phyloP scores from a whole-genome alignment of 2,329 filamentous ascomycete species.

The Cryphonectria nitschkei region DNA sequence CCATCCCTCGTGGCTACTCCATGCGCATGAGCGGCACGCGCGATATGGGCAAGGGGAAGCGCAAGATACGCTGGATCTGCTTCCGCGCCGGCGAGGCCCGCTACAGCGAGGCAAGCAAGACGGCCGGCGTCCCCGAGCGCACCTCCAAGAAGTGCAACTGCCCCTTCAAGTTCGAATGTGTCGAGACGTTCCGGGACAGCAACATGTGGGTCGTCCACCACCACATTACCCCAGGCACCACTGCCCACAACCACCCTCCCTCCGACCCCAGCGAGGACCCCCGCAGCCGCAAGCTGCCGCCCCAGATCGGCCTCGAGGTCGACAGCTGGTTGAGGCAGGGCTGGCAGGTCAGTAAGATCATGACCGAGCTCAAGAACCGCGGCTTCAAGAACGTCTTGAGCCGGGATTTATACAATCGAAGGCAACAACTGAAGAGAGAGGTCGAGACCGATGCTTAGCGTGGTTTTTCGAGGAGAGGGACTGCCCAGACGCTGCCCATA shows the following conservation, averaged over 20 bases:
- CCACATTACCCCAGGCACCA: constrained; percentile 31
- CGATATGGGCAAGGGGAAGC: constrained; percentile 39
- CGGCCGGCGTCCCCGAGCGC: constrained; percentile 40
- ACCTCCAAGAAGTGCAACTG: constrained; percentile 43
- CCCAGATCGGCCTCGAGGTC: constrained; percentile 38
- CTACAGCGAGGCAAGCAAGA: constrained; percentile 36
- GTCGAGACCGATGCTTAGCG: constrained; percentile 23
- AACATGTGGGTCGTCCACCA: constrained; percentile 44
- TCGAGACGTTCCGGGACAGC: constrained; percentile 40
- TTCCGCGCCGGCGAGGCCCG: constrained; percentile 43
- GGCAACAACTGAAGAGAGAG: constrained; percentile 38
- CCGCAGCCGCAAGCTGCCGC: constrained; percentile 40
- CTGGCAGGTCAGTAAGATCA: constrained; percentile 41
- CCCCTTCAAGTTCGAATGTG: constrained; percentile 43
- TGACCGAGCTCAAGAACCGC: constrained; percentile 40
- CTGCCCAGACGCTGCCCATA: neutral
- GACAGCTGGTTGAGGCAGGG: constrained; percentile 40
- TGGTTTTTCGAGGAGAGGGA: neutral
- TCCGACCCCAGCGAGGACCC: constrained; percentile 42
- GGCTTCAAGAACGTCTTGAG: constrained; percentile 42
- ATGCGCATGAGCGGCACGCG: constrained; percentile 45
- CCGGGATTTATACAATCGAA: constrained; percentile 43
- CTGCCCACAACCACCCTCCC: constrained; percentile 44
- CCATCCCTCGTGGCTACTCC: constrained; percentile 43
- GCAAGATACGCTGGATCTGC: constrained; percentile 44